Evolutionary conservation across 768 basidiomycete species (phyloP).

Genomic region (Panaeolus papilionaceus): DNA sequence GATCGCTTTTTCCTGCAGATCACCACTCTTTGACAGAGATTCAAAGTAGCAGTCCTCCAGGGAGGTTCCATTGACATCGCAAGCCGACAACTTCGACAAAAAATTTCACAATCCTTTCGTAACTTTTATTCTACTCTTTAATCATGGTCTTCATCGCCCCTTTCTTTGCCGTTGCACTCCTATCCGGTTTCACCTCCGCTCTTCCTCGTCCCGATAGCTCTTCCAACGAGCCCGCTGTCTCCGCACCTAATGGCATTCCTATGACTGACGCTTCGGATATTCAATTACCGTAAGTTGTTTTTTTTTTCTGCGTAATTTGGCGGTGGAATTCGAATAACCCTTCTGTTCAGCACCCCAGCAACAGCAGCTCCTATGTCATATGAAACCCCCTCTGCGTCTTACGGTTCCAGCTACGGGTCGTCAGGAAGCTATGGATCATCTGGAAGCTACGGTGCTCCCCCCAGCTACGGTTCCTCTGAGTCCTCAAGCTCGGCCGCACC

Average conservation of each 20-base stretch:
- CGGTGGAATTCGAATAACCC: neutral
- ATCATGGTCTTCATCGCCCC: constrained; percentile 69
- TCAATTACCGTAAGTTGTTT: constrained; percentile 35
- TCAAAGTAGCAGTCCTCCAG: constrained; percentile 61
- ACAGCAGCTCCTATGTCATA: constrained; percentile 17
- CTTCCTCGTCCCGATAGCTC: constrained; percentile 51
- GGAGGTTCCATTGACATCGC: constrained; percentile 59
- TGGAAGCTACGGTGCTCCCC: constrained; percentile 28
- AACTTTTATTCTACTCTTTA: constrained; percentile 32
- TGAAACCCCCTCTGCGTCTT: neutral
- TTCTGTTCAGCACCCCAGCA: constrained; percentile 1
- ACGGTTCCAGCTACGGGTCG: constrained; percentile 28
- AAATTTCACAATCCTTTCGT: constrained; percentile 50
- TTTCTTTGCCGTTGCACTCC: constrained; percentile 58
- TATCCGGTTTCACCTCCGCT: constrained; percentile 58
- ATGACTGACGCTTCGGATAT: constrained; percentile 47
- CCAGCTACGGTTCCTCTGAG: constrained; percentile 23
- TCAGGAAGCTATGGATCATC: constrained; percentile 27
- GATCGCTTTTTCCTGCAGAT: constrained; percentile 43
- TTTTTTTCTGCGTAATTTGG: neutral
- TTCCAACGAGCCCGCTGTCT: constrained; percentile 45
- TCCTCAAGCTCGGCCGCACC: constrained; percentile 17
- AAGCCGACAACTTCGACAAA: constrained; percentile 39
- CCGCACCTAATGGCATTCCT: constrained; percentile 52
- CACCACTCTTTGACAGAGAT: constrained; percentile 78